These are phyloP conservation scores for Raphanus raphanistrum DNA, from an alignment of 345 rosid genomes.

Conservation along the genomic window DNA sequence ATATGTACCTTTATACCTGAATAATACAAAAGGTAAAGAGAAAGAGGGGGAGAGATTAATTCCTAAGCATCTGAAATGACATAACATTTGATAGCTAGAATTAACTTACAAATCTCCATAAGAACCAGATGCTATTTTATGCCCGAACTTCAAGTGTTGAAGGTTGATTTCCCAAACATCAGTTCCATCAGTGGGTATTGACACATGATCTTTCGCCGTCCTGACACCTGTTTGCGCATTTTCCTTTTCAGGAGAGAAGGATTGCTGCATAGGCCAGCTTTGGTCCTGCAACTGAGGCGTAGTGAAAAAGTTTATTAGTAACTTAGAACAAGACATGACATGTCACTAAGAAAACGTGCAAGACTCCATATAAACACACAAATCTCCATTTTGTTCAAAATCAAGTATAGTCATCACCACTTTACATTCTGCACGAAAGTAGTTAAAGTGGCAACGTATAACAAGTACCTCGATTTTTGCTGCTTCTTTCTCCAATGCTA, in stretches of 20 bases:
- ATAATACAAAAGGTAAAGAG: constrained; percentile 11
- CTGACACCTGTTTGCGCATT: constrained; percentile 38
- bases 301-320: neutral
- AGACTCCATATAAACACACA: neutral
- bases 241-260: constrained; percentile 57
- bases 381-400: neutral
- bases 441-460: neutral
- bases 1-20: constrained; percentile 90
- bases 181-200: constrained; percentile 88
- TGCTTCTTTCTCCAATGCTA: constrained; percentile 73
- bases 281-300: constrained; percentile 50
- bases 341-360: constrained; percentile 9
- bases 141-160: constrained; percentile 63
- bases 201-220: constrained; percentile 50
- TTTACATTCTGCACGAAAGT: neutral
- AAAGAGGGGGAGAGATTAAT: constrained; percentile 3
- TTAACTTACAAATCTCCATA: constrained; percentile 93
- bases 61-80: constrained; percentile 15
- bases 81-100: constrained; percentile 12
- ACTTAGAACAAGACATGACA: constrained; percentile 5
- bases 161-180: constrained; percentile 98
- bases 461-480: constrained; percentile 67
- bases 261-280: constrained; percentile 51
- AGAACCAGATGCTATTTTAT: constrained; percentile 91
- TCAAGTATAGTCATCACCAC: neutral